Evolutionary conservation across 129 eudicot genomes (phyloP).

Genomic region (Arctium minus): DNA sequence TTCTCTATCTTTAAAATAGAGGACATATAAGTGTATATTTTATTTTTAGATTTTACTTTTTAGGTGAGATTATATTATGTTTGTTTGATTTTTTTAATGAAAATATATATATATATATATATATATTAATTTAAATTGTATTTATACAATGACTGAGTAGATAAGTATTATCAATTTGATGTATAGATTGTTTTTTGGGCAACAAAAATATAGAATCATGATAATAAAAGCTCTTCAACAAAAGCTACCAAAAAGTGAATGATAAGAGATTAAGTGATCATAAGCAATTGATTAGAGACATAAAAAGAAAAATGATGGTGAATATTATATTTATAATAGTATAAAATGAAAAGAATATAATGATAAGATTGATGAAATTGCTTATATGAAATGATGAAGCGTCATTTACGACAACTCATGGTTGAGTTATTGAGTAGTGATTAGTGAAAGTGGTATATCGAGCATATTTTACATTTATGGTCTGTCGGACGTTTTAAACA

Average conservation of each 20-base stretch:
- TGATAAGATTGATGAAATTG: neutral
- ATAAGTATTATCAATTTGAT: no score
- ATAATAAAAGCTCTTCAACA: neutral
- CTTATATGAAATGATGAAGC: neutral
- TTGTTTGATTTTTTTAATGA: no score
- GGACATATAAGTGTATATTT: no score
- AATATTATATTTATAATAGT: neutral
- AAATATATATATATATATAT: no score
- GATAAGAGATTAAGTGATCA: neutral
- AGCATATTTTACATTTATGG: no score
- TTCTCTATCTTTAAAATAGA: no score
- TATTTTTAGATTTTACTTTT: no score
- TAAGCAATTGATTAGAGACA: neutral
- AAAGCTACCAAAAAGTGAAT: neutral
- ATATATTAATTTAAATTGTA: no score
- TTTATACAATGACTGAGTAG: no score
- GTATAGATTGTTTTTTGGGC: neutral
- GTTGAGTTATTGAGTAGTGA: neutral
- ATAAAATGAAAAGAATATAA: neutral
- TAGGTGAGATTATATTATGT: no score
- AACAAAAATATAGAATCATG: no score
- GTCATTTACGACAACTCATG: neutral
- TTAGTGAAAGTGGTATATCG: neutral
- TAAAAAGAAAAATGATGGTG: neutral
- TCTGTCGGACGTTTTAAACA: neutral